Evolutionary conservation across 768 basidiomycete genomes (phyloP), one percentile per base, ranked within the genome.

Genomic region (Antrodiella citrinella): DNA sequence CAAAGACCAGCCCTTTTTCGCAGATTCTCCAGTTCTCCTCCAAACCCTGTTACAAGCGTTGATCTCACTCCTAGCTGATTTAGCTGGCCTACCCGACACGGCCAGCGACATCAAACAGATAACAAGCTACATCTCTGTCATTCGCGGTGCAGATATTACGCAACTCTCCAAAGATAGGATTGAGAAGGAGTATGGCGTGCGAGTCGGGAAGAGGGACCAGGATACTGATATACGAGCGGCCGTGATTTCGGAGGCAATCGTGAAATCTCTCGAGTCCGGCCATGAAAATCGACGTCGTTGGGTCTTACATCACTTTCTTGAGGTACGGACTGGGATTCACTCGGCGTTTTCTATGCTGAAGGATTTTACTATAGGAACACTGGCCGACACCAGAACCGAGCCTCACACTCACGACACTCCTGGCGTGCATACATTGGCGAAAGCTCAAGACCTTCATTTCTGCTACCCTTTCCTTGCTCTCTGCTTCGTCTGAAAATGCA

Each of bases 1-100:
- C 63, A 73, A 47, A 58, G 75, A 76, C 26, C 69, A 64, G 26
- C 68, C 69, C 9, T 72, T 76, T 44, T 56, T 65, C 1, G 64
- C 70, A 5, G 65, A 71, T 3, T 72, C 72, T 0, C 71, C 76
- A 1, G 58, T 69, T 30, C 67, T 72, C 15, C 71, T 85, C 35
- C 74, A 75, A 53, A 74, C 75, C 3, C 63, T 87, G 4, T 64
- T 73, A 4, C 76, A 76, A 30, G 73, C 70, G 0, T 65, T 86
- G 4, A 72, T 82, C 50, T 65, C 72, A 0, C 68, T 84, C 19
- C 68, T 80, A 2, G 70, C 74, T 2, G 63, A 67, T 20, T 59
- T 79, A 30, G 54, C 54, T 48, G 58, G 45, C 41, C 54, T 52
- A 49, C 47, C 35, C 42, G 56, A 50, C 41, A 59, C 66, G 21